Percentiles rank a stretch among this genome's conserved stretches.
These are phyloP conservation scores for Lactifluus rugatus DNA, from an alignment of 768 basidiomycete genomes.

Conservation along the genomic window DNA sequence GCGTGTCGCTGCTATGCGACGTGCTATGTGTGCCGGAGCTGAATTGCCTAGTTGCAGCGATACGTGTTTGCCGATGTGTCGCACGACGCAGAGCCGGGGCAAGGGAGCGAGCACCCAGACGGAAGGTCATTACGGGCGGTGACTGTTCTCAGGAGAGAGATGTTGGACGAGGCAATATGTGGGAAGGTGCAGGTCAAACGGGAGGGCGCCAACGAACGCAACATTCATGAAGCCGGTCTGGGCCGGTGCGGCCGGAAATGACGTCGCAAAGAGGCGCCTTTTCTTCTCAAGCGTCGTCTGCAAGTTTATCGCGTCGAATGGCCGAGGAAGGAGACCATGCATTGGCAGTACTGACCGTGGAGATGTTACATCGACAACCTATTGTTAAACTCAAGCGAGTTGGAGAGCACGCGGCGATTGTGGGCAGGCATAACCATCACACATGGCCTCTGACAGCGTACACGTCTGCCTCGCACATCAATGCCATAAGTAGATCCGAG, in stretches of 20 bases:
- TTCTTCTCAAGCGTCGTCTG: no score
- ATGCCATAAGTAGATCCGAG: not conserved
- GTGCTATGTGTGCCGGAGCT: slow-evolving; percentile 10
- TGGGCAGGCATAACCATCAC: not conserved
- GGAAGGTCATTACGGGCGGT: slow-evolving; percentile 6
- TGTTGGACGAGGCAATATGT: not conserved
- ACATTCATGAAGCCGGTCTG: not conserved
- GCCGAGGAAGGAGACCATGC: not conserved
- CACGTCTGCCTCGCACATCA: not conserved
- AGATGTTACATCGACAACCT: no score
- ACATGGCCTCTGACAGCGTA: not conserved
- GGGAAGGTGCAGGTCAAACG: not conserved
- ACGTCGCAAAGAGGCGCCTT: not conserved
- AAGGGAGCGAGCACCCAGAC: slow-evolving; percentile 4
- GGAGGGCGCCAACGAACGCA: not conserved
- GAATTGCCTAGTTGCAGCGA: slow-evolving; percentile 3
- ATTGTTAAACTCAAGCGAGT: no score
- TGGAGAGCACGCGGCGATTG: not conserved
- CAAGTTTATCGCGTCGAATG: no score
- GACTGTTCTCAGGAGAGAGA: no score
- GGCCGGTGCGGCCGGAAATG: slow-evolving; percentile 9
- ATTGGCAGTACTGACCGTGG: no score
- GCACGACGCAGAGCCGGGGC: slow-evolving; percentile 4
- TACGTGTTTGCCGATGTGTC: slow-evolving; percentile 1
- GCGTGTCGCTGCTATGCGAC: slow-evolving; percentile 6